Evolutionary conservation across 345 rosid genomes (phyloP).

Genomic region (Euphorbia peplus): DNA sequence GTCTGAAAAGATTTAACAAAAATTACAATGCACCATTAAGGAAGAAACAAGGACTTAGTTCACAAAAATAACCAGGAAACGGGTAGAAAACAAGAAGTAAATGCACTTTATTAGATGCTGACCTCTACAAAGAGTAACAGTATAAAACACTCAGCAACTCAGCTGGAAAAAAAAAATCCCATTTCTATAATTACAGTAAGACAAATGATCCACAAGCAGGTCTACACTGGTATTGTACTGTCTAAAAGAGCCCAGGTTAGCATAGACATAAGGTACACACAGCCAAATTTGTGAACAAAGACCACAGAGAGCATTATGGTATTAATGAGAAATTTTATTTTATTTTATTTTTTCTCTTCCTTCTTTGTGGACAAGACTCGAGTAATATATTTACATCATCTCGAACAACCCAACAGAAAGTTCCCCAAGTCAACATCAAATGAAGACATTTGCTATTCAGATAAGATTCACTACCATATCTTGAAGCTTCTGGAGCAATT

Average conservation of each 20-base stretch:
- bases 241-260: not conserved
- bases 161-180: not conserved
- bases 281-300: not conserved
- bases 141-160: not conserved
- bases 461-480: constrained; percentile 56
- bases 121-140: not conserved
- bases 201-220: not conserved
- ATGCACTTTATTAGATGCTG: not conserved
- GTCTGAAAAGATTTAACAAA: not conserved
- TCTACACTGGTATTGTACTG: no score
- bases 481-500: constrained; percentile 94
- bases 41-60: not conserved
- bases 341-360: not conserved
- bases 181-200: not conserved
- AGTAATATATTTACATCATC: not conserved
- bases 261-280: not conserved
- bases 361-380: not conserved
- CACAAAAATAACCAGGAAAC: not conserved
- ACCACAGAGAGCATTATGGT: not conserved
- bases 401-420: not conserved
- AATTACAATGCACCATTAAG: not conserved
- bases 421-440: not conserved
- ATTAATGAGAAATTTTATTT: no score
- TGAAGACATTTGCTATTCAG: not conserved
- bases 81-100: not conserved